Conservation (phyloP, 2,329 filamentous ascomycete species). For the Corniculantispora saksenae region DNA sequence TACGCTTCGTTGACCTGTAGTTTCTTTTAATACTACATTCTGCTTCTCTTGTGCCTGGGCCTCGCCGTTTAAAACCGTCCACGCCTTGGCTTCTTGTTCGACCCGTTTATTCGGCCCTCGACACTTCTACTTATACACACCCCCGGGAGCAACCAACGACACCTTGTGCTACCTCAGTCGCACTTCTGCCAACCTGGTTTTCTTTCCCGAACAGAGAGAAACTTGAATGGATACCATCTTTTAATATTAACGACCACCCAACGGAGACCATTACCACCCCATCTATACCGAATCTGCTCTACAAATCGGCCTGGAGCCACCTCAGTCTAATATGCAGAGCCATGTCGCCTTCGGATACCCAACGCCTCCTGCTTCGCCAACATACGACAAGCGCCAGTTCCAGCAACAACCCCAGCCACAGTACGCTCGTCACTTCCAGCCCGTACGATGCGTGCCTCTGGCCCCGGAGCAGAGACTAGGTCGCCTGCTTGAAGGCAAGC, state of each 20-base stretch:
- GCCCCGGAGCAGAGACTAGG: conserved; percentile 85
- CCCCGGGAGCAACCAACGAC: not conserved
- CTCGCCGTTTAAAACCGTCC: not conserved
- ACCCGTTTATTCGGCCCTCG: conserved; percentile 20
- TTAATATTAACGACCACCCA: conserved; percentile 11
- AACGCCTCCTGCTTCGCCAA: conserved; percentile 59
- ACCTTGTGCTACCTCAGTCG: not conserved
- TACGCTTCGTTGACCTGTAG: conserved; percentile 8
- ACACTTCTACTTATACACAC: conserved; percentile 13
- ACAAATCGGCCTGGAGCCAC: conserved; percentile 27
- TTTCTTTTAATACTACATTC: conserved; percentile 14
- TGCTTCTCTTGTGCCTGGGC: not conserved
- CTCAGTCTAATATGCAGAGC: conserved; percentile 58
- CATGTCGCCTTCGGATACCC: conserved; percentile 58
- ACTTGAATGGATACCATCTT: conserved; percentile 15
- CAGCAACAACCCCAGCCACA: conserved; percentile 39
- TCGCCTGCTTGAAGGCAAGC: conserved; percentile 75
- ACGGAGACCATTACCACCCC: not conserved
- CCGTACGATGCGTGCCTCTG: conserved; percentile 53
- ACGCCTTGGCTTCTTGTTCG: not conserved
- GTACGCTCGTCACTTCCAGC: conserved; percentile 41
- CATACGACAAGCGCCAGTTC: conserved; percentile 52
- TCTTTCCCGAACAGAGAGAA: not conserved
- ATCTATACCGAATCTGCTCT: not conserved
- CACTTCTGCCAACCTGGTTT: not conserved